Base-by-base conservation (phyloP, 2,329 filamentous ascomycete species). In the Fusarium pilosicola region DNA sequence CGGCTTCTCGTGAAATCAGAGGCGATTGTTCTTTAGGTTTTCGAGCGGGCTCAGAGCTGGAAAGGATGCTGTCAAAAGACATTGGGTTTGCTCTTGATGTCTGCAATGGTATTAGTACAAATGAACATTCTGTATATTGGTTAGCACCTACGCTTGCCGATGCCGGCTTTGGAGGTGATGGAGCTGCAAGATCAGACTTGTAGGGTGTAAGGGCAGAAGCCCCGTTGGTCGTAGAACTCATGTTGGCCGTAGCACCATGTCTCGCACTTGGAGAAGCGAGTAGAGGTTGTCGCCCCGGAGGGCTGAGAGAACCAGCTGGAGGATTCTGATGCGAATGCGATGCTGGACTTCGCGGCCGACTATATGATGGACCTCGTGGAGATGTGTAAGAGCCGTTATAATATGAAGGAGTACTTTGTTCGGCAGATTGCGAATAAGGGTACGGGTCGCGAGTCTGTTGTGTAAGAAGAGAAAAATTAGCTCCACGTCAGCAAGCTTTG, bases 21-120 rank as follows among this genome's bases (percentile, higher is more conserved):
- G 84, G 84, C 38, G 86, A 85, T 48, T 84, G 85, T 18, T 84
- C 80, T 74, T 85, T 87, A 13, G 88, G 86, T 69, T 87, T 87
- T 6, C 87, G 85, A 44, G 89, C 87, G 60, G 93, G 91, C 63
- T 94, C 92, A 62, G 93, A 88, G 75, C 90, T 95, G 8, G 94
- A 96, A 48, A 98, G 91, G 68, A 98, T 97, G 80, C 95, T 98
- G 74, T 94, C 96, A 79, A 98, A 96, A 10, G 95, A 96, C 95
- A 98, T 98, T 60, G 95, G 93, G 80, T 97, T 93, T 66, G 92
- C 88, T 81, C 90, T 91, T 4, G 93, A 89, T 56, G 92, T 93
- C 89, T 95, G 49, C 22, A 48, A 56, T 39, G 26, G 30, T 55
- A 65, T 75, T 68, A 77, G 72, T 62, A 55, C 28, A 26, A 60